phyloP scores from a whole-genome alignment of 371 early-diverging fungal species.

The Cokeromyces recurvatus region DNA sequence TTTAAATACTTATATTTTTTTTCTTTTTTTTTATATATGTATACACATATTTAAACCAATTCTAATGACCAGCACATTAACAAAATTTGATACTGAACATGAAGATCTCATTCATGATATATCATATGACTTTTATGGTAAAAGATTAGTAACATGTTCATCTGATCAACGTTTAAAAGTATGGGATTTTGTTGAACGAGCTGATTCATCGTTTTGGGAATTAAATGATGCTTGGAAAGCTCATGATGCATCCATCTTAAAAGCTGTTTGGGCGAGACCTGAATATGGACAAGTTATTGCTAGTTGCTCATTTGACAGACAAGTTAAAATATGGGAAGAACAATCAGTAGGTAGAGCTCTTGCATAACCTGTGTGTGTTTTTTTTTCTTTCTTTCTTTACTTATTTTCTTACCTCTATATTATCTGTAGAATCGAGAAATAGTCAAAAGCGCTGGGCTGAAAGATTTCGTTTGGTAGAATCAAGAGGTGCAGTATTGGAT shows the following conservation, averaged over 20 bases:
- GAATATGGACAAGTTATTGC: slow-evolving; percentile 92
- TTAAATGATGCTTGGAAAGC: slow-evolving; percentile 87
- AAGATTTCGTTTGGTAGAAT: slow-evolving; percentile 65
- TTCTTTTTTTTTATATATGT: too few relatives aligned
- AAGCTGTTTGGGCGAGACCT: slow-evolving; percentile 89
- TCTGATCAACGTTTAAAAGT: slow-evolving; percentile 93
- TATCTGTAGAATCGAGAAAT: slow-evolving; percentile 48
- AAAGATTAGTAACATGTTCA: slow-evolving; percentile 82
- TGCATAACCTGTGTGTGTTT: background rate
- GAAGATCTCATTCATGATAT: slow-evolving; percentile 94
- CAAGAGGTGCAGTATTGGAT: slow-evolving; percentile 75
- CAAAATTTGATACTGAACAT: slow-evolving; percentile 73
- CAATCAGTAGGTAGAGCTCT: slow-evolving; percentile 67
- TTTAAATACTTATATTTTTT: too few relatives aligned
- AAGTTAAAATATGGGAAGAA: slow-evolving; percentile 91
- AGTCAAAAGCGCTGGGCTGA: slow-evolving; percentile 69
- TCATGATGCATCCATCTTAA: slow-evolving; percentile 84
- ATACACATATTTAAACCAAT: too few relatives aligned
- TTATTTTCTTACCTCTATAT: background rate
- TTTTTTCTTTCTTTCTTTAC: background rate
- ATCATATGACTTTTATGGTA: slow-evolving; percentile 90
- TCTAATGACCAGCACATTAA: slow-evolving; percentile 25
- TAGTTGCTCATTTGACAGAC: slow-evolving; percentile 87
- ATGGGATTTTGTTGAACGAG: slow-evolving; percentile 70
- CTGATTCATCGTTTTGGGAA: slow-evolving; percentile 71